Evolutionary conservation across 306 rosid species (phyloP), one percentile per base, ranked within the genome.

Genomic region (Mimosa pudica): DNA sequence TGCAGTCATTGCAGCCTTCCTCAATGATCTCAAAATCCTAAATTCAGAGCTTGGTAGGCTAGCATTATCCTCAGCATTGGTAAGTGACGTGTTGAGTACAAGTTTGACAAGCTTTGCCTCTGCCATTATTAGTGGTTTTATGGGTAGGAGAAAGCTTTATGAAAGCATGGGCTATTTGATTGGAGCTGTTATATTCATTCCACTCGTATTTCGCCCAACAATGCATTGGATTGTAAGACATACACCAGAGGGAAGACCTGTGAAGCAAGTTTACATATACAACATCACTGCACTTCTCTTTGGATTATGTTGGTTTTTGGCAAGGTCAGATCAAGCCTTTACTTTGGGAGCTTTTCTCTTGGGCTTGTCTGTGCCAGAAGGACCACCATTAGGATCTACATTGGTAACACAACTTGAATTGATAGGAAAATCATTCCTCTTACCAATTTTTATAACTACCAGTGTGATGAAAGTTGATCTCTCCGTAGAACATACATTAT

Each of bases 351-450:
- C 90, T 68, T 80, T 83, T 36, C 20, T 93, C 12, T 69, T 93
- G 24, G 97, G 97, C 3, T 55, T 93, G 73, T 74, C 87, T 4
- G 87, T 91, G 20, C 94, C 92, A 0, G 91, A 86, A 61, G 96
- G 97, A 48, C 91, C 91, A 10, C 94, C 92, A 0, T 57, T 88
- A 38, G 96, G 94, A 36, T 86, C 90, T 6, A 86, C 92, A 3
- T 38, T 93, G 47, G 88, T 89, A 30, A 82, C 86, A 17, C 88
- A 85, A 64, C 55, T 90, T 44, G 57, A 83, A 7, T 38, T 81
- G 55, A 83, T 93, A 32, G 82, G 81, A 41, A 72, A 63, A 1
- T 82, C 83, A 0, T 79, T 89, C 51, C 69, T 88, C 18, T 51
- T 93, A 51, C 97, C 97, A 3, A 17, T 93, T 16, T 93, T 81